Conservation (phyloP, 2,329 filamentous ascomycete genomes). For the Sporothrix inflata region DNA sequence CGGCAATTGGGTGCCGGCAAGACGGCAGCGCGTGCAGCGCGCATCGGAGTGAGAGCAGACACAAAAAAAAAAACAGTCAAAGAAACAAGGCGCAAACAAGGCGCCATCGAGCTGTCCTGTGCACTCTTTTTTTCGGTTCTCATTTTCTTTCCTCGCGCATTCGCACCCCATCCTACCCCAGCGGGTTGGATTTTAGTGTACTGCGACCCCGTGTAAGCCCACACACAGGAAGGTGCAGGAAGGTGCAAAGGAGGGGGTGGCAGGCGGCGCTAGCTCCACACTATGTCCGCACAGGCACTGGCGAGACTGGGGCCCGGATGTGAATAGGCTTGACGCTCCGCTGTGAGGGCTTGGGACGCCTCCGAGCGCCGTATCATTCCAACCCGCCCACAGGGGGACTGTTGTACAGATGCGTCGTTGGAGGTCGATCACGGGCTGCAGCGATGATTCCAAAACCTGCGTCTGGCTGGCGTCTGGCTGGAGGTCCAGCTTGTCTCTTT, state of each 20-base stretch:
- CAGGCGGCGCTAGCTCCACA: not conserved
- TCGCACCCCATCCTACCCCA: not conserved
- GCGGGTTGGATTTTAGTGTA: not conserved
- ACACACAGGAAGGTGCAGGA: no score
- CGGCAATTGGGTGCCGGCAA: slow-evolving; percentile 23
- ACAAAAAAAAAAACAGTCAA: not conserved
- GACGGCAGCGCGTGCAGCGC: not conserved
- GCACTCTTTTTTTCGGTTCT: no score
- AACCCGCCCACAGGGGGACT: not conserved
- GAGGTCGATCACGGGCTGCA: not conserved
- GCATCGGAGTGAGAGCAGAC: not conserved
- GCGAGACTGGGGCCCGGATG: slow-evolving; percentile 11
- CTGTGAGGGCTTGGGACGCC: not conserved
- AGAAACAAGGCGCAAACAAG: not conserved
- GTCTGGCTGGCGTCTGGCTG: not conserved
- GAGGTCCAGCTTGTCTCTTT: not conserved
- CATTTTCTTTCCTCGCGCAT: not conserved
- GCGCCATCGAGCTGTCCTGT: no score
- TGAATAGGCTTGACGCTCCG: slow-evolving; percentile 9
- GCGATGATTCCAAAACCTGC: not conserved
- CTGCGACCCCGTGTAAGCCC: slow-evolving; percentile 9
- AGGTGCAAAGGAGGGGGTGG: slow-evolving; percentile 5
- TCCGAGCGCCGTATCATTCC: slow-evolving; percentile 10
- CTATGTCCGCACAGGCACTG: not conserved
- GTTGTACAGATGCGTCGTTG: not conserved